These are phyloP conservation scores for Penicillium coprophilum DNA, from an alignment of 495 filamentous ascomycete genomes.

Conservation along the genomic window DNA sequence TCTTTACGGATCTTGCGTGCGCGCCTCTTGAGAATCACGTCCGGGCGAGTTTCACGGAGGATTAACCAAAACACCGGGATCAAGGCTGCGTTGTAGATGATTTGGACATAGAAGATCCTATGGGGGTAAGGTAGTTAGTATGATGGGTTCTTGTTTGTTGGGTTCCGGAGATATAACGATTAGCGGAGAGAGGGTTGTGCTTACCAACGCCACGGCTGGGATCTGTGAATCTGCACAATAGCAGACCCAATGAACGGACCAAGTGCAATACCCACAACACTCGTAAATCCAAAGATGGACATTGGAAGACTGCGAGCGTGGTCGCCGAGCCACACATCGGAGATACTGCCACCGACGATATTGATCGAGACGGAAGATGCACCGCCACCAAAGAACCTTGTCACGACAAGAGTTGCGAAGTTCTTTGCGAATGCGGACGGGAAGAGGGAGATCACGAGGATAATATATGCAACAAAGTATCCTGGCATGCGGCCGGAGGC, in stretches of 20 bases:
- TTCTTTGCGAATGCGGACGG: conserved; percentile 52
- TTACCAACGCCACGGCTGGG: conserved; percentile 44
- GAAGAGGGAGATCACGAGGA: conserved; percentile 49
- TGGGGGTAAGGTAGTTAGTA: neutral
- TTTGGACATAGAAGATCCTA: conserved; percentile 53
- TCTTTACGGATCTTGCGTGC: conserved; percentile 62
- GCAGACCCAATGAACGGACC: conserved; percentile 50
- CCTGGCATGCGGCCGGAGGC: conserved; percentile 50
- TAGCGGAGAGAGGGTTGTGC: neutral
- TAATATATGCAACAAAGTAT: conserved; percentile 49
- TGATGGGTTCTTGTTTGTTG: neutral
- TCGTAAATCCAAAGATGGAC: conserved; percentile 45
- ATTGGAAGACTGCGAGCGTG: conserved; percentile 44
- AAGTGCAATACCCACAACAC: conserved; percentile 47
- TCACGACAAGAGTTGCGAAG: conserved; percentile 52
- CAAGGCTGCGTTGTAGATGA: conserved; percentile 48
- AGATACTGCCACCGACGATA: conserved; percentile 48
- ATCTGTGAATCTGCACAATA: conserved; percentile 38
- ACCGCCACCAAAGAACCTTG: conserved; percentile 51
- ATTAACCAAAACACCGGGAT: conserved; percentile 45
- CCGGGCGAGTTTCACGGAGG: conserved; percentile 43
- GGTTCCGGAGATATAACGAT: neutral
- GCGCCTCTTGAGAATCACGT: conserved; percentile 57
- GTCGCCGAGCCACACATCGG: conserved; percentile 44
- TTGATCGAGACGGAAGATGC: conserved; percentile 48